These are phyloP conservation scores for Suillus paluster DNA, from an alignment of 768 basidiomycete genomes.

Conservation along the genomic window DNA sequence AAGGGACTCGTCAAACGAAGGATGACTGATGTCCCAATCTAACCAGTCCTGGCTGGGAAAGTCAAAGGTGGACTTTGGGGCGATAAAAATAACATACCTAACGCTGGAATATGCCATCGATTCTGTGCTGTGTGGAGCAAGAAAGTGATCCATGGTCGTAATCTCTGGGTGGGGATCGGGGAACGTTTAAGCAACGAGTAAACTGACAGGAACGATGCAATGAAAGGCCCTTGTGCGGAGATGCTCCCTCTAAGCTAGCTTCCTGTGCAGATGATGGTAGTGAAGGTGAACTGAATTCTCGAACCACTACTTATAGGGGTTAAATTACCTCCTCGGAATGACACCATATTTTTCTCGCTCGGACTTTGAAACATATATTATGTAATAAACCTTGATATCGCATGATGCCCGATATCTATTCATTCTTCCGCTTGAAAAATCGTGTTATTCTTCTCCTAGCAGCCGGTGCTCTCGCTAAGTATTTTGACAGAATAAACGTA, in stretches of 20 bases:
- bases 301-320: conserved; percentile 1
- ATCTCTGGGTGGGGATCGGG: background rate
- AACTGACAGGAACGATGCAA: background rate
- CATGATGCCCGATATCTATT: background rate
- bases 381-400: background rate
- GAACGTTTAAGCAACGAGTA: conserved; percentile 4
- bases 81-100: conserved; percentile 46
- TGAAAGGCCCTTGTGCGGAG: too few relatives aligned
- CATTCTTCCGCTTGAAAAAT: too few relatives aligned
- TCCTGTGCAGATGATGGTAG: background rate
- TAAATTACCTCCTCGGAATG: background rate
- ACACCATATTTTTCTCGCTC: background rate
- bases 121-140: conserved; percentile 68
- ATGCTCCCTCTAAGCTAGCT: background rate
- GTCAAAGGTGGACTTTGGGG: conserved; percentile 18
- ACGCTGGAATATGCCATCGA: conserved; percentile 63
- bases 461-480: too few relatives aligned
- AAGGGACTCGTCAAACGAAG: conserved; percentile 64
- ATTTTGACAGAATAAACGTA: too few relatives aligned
- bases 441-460: too few relatives aligned
- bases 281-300: background rate
- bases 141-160: conserved; percentile 58
- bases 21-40: conserved; percentile 65
- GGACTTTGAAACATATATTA: background rate
- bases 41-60: conserved; percentile 56